These are phyloP conservation scores for Podila verticillata DNA, from an alignment of 192 early-diverging fungal genomes.

Conservation along the genomic window DNA sequence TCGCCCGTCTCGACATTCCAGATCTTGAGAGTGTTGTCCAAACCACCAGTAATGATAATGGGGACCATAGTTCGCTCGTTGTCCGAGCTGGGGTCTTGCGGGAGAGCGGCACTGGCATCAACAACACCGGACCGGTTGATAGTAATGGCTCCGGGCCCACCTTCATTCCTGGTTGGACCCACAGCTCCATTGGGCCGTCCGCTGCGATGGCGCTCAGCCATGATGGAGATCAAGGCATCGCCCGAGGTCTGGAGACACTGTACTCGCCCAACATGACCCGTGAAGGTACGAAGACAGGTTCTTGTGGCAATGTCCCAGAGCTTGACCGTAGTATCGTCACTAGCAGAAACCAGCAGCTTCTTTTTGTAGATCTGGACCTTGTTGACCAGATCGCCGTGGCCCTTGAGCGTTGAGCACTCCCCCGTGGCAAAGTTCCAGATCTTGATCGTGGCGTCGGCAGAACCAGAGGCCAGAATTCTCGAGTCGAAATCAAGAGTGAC, in stretches of 20 bases:
- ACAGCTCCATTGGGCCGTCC: constrained; percentile 2
- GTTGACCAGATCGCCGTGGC: constrained; percentile 94
- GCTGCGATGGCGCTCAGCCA: constrained; percentile 29
- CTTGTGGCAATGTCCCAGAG: constrained; percentile 85
- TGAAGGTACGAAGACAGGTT: constrained; percentile 71
- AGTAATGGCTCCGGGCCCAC: constrained; percentile 11
- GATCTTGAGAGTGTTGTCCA: constrained; percentile 90
- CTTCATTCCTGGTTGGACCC: constrained; percentile 13
- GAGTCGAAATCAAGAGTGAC: constrained; percentile 85
- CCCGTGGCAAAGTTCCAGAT: constrained; percentile 85
- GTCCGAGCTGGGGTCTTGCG: constrained; percentile 32
- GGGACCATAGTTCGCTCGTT: constrained; percentile 47
- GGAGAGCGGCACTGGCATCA: constrained; percentile 50
- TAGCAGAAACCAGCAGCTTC: constrained; percentile 79
- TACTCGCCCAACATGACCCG: constrained; percentile 81
- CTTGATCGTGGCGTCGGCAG: constrained; percentile 83
- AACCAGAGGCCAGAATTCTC: constrained; percentile 85
- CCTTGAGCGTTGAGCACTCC: constrained; percentile 75
- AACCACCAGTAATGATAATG: constrained; percentile 82
- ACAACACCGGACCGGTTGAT: constrained; percentile 55
- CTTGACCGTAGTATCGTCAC: constrained; percentile 88
- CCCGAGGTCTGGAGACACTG: constrained; percentile 61
- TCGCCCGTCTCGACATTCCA: constrained; percentile 89
- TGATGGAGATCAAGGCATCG: constrained; percentile 46
- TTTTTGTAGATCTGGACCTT: constrained; percentile 81